phyloP scores from a whole-genome alignment of 179 eudicot genomes.

The Silene coronaria region DNA sequence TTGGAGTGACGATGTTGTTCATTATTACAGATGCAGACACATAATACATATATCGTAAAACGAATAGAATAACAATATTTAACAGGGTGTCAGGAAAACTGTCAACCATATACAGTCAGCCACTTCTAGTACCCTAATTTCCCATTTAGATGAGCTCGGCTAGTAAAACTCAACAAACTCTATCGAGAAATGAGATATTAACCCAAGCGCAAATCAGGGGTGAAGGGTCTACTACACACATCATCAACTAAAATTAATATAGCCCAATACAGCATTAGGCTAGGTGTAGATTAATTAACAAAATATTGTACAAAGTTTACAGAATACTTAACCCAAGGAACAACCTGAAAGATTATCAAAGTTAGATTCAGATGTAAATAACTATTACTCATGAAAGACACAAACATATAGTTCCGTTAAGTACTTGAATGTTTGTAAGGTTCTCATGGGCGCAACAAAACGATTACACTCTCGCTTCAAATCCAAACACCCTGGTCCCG shows the following conservation, averaged over 20 bases:
- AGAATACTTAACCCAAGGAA: background rate
- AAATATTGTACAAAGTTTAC: background rate
- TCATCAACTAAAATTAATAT: background rate
- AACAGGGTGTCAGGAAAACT: too few relatives aligned
- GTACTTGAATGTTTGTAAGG: background rate
- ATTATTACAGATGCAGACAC: too few relatives aligned
- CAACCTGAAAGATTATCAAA: background rate
- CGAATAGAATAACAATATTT: too few relatives aligned
- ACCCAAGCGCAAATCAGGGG: background rate
- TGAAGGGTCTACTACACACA: background rate
- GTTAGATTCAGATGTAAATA: background rate
- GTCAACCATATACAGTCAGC: too few relatives aligned
- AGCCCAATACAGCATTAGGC: background rate
- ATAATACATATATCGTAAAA: too few relatives aligned
- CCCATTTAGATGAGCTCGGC: background rate
- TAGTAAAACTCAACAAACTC: background rate
- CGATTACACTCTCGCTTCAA: background rate
- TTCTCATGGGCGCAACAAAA: background rate
- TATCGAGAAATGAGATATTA: background rate
- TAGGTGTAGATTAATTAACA: background rate
- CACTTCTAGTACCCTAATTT: background rate
- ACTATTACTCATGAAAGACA: constrained; percentile 1
- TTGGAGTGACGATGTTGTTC: too few relatives aligned
- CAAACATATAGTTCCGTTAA: background rate
- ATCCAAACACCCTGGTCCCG: too few relatives aligned